Evolutionary conservation across 441 rosid species (phyloP).

Genomic region (Erodium trifolium): DNA sequence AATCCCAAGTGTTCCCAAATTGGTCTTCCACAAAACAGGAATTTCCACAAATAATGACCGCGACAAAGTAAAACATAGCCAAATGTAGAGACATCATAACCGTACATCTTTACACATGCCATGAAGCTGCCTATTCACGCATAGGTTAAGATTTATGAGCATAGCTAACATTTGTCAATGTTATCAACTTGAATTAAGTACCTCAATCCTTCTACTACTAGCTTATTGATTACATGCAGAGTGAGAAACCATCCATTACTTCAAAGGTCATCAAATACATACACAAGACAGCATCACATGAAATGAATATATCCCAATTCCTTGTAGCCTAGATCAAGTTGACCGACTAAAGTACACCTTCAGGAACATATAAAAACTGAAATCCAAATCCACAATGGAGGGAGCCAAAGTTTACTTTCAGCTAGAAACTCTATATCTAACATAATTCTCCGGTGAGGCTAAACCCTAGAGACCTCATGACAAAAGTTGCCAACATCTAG

Average conservation of each 20-base stretch:
- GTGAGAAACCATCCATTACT: neutral
- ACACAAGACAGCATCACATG: neutral
- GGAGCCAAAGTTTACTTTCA: neutral
- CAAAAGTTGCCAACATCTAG: neutral
- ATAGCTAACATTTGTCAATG: neutral
- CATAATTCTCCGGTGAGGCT: neutral
- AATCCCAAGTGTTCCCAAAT: neutral
- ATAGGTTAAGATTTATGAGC: neutral
- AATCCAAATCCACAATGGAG: neutral
- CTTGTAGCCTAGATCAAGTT: neutral
- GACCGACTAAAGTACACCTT: neutral
- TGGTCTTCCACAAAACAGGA: neutral
- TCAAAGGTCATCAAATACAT: neutral
- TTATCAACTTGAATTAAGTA: neutral
- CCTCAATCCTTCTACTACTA: neutral
- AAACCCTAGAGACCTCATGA: neutral
- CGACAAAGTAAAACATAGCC: neutral
- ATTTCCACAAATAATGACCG: neutral
- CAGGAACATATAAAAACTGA: neutral
- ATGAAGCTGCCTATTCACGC: neutral
- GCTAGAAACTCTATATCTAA: neutral
- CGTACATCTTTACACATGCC: neutral
- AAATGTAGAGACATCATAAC: neutral
- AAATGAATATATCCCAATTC: neutral
- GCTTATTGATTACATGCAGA: neutral